Conservation (phyloP, 2,329 filamentous ascomycete species). For the Fonsecaea multimorphosa region DNA sequence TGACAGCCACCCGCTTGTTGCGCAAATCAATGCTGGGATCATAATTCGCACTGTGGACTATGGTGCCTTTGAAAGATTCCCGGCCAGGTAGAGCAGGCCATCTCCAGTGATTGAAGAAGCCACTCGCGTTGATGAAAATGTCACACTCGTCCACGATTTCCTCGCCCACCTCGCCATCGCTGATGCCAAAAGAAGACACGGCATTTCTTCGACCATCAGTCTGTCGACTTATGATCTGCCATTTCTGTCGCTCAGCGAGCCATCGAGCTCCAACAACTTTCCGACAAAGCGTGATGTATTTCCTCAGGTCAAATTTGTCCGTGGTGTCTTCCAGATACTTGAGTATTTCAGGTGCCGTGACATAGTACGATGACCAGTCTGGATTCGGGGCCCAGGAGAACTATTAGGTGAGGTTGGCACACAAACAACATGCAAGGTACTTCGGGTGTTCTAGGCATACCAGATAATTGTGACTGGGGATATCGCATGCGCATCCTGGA, state of each 20-base stretch:
- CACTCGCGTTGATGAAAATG: no score
- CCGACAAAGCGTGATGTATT: background rate
- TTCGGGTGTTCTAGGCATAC: no score
- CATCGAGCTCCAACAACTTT: background rate
- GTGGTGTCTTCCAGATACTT: background rate
- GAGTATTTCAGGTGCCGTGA: background rate
- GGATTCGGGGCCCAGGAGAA: background rate
- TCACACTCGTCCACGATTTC: no score
- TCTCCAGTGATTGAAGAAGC: background rate
- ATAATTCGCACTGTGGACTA: background rate
- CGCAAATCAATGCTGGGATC: background rate
- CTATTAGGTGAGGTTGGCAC: background rate
- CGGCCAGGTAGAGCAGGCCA: background rate
- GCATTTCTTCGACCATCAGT: background rate
- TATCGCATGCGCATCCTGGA: no score
- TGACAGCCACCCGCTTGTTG: background rate
- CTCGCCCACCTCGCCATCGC: no score
- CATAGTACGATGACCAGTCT: background rate
- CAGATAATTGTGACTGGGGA: no score
- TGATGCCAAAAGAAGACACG: background rate
- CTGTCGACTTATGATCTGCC: no score
- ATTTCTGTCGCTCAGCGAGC: no score
- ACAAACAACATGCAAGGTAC: background rate
- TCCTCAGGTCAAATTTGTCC: background rate
- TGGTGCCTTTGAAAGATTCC: background rate